phyloP scores from a whole-genome alignment of 768 basidiomycete species.

The Termitomyces sp. region DNA sequence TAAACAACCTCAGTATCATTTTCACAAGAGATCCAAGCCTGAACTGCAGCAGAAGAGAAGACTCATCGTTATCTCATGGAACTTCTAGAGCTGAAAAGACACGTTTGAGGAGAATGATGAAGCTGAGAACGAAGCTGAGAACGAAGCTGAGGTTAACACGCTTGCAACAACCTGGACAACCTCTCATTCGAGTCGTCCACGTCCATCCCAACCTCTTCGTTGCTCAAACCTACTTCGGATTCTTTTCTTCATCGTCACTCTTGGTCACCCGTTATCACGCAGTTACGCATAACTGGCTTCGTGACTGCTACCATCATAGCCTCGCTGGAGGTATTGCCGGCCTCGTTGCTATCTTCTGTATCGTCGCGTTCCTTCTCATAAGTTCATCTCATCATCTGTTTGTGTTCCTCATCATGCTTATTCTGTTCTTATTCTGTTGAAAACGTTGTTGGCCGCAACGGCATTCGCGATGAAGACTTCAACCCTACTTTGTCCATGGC shows the following conservation, averaged over 20 bases:
- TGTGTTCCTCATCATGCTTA: background rate
- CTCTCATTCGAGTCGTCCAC: slow-evolving; percentile 3
- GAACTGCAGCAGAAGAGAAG: no score
- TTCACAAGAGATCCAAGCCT: no score
- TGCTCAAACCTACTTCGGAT: slow-evolving; percentile 1
- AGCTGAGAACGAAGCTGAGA: no score
- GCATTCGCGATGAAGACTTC: slow-evolving; percentile 28
- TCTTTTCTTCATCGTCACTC: background rate
- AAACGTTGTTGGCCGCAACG: slow-evolving; percentile 33
- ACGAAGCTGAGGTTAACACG: no score
- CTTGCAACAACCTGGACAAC: background rate
- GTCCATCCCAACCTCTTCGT: slow-evolving; percentile 4
- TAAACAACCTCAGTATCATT: no score
- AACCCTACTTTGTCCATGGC: slow-evolving; percentile 20
- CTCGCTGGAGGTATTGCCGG: slow-evolving; percentile 34
- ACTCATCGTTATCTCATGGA: no score
- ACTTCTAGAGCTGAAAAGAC: no score
- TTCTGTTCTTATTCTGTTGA: no score
- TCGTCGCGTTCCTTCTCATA: slow-evolving; percentile 35
- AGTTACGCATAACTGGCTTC: slow-evolving; percentile 13
- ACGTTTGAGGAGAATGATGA: no score
- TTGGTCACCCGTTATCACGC: no score
- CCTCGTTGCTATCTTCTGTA: slow-evolving; percentile 27
- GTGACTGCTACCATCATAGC: slow-evolving; percentile 15
- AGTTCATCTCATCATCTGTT: slow-evolving; percentile 8